Percentiles rank a stretch among this genome's conserved stretches.
Conservation (phyloP, 139 green algal genomes). For the Tetraselmis striata region DNA sequence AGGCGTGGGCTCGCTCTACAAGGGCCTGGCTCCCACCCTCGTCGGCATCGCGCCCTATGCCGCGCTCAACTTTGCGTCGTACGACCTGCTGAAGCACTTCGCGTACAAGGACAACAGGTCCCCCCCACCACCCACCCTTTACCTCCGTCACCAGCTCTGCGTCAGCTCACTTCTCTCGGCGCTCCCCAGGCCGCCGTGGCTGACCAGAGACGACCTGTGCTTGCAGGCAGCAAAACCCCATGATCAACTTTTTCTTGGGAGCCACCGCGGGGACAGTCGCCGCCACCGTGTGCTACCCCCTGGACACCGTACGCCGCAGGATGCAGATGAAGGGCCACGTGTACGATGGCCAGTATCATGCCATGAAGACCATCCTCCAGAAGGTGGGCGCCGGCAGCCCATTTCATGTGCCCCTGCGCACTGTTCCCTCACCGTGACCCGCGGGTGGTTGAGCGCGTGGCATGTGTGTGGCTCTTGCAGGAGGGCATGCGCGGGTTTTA, state of each 20-base stretch:
- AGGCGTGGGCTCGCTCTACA: conserved; percentile 73
- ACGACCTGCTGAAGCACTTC: conserved; percentile 77
- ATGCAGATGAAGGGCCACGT: conserved; percentile 82
- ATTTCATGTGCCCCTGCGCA: not conserved
- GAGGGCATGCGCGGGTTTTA: conserved; percentile 85
- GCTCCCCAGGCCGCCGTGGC: too few relatives aligned
- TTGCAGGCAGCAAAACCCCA: conserved; percentile 47
- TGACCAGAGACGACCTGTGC: too few relatives aligned
- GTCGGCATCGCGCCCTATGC: conserved; percentile 92
- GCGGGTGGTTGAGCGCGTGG: not conserved
- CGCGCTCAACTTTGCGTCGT: conserved; percentile 90
- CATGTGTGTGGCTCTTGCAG: conserved; percentile 10
- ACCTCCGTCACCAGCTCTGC: too few relatives aligned
- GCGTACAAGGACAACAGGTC: conserved; percentile 54
- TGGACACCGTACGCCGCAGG: conserved; percentile 82
- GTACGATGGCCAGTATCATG: conserved; percentile 67
- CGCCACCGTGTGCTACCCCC: conserved; percentile 77
- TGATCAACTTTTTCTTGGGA: conserved; percentile 69
- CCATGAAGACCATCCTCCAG: conserved; percentile 53
- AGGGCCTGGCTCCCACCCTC: conserved; percentile 84
- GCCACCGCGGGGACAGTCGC: conserved; percentile 63
- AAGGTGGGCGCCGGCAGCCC: conserved; percentile 3
- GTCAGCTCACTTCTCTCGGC: too few relatives aligned
- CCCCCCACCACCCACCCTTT: not conserved
- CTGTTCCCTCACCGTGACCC: not conserved